A percentile compares a stretch with the other conserved stretches of the same genome.
These are phyloP conservation scores for Vigna hirtella DNA, from an alignment of 306 rosid genomes.

Conservation along the genomic window DNA sequence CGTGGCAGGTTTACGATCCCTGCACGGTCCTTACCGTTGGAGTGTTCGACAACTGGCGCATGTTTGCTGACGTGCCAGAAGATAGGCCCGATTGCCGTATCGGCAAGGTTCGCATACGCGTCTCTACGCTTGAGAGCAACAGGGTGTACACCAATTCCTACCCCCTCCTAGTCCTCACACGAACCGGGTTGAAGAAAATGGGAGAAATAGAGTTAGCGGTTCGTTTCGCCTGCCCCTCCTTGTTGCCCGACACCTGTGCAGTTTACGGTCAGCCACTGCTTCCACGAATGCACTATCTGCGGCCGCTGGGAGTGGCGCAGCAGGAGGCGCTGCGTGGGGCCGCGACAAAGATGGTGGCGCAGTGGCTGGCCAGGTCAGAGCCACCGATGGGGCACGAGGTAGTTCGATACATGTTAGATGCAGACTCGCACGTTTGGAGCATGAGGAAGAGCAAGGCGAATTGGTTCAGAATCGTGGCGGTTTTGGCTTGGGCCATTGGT, in stretches of 20 bases:
- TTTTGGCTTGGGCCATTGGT: slow-evolving; percentile 85
- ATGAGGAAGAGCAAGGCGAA: slow-evolving; percentile 91
- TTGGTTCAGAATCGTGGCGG: slow-evolving; percentile 93
- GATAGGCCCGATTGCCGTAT: slow-evolving; percentile 58
- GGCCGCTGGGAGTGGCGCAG: slow-evolving; percentile 86
- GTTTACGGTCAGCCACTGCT: slow-evolving; percentile 84
- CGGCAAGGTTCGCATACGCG: slow-evolving; percentile 85
- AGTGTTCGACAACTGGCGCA: slow-evolving; percentile 77
- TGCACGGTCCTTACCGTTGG: slow-evolving; percentile 82
- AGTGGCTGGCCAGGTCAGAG: slow-evolving; percentile 80
- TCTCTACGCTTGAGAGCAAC: slow-evolving; percentile 88
- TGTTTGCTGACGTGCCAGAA: slow-evolving; percentile 53
- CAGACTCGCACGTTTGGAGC: slow-evolving; percentile 94
- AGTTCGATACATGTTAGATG: slow-evolving; percentile 89
- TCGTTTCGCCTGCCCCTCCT: slow-evolving; percentile 75
- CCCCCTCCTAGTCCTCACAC: slow-evolving; percentile 62
- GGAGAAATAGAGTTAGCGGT: slow-evolving; percentile 89
- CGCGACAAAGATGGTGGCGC: slow-evolving; percentile 80
- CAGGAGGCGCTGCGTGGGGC: slow-evolving; percentile 90
- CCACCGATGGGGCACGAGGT: slow-evolving; percentile 90
- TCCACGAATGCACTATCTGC: slow-evolving; percentile 89
- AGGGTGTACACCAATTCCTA: slow-evolving; percentile 77
- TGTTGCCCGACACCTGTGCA: slow-evolving; percentile 79
- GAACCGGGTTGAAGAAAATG: slow-evolving; percentile 83
- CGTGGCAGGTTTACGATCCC: slow-evolving; percentile 90